Evolutionary conservation across 2,329 filamentous ascomycete species (phyloP).

Genomic region (Coccinonectria pachysandricola): DNA sequence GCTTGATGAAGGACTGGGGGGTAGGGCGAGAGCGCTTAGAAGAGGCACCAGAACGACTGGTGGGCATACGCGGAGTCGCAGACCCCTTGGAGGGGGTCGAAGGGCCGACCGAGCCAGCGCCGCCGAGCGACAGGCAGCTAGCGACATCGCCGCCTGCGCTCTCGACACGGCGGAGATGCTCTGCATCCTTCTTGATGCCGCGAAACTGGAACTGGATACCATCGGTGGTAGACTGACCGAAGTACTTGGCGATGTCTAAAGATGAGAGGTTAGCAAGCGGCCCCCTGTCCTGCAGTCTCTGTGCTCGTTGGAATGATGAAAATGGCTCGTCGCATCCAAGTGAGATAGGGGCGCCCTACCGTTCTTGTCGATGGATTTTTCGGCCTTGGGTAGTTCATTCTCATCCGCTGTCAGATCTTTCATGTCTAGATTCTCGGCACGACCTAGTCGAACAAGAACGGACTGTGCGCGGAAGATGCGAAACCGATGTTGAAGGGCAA

Average conservation of each 20-base stretch:
- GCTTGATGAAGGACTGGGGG: slow-evolving; percentile 17
- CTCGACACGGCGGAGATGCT: slow-evolving; percentile 35
- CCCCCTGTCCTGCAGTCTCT: not conserved
- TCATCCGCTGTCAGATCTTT: slow-evolving; percentile 30
- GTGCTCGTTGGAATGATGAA: slow-evolving; percentile 1
- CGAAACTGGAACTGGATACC: slow-evolving; percentile 54
- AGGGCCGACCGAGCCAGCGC: slow-evolving; percentile 13
- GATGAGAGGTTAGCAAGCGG: slow-evolving; percentile 2
- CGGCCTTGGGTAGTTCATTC: slow-evolving; percentile 25
- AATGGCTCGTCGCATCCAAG: slow-evolving; percentile 1
- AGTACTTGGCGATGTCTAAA: slow-evolving; percentile 49
- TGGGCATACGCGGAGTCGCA: slow-evolving; percentile 9
- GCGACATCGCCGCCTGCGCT: slow-evolving; percentile 36
- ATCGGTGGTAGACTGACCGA: slow-evolving; percentile 45
- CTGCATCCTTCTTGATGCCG: slow-evolving; percentile 41
- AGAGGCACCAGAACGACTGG: slow-evolving; percentile 16
- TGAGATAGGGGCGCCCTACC: slow-evolving; percentile 24
- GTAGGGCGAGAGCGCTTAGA: slow-evolving; percentile 15
- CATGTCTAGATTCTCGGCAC: slow-evolving; percentile 29
- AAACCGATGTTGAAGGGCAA: slow-evolving; percentile 41
- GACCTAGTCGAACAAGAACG: slow-evolving; percentile 26
- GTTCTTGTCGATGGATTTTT: slow-evolving; percentile 29
- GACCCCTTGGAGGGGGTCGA: slow-evolving; percentile 22
- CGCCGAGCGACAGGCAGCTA: slow-evolving; percentile 23
- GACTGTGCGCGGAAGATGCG: slow-evolving; percentile 35